These are phyloP conservation scores for Fusarium beomiforme DNA, from an alignment of 2,329 filamentous ascomycete species.

Conservation along the genomic window DNA sequence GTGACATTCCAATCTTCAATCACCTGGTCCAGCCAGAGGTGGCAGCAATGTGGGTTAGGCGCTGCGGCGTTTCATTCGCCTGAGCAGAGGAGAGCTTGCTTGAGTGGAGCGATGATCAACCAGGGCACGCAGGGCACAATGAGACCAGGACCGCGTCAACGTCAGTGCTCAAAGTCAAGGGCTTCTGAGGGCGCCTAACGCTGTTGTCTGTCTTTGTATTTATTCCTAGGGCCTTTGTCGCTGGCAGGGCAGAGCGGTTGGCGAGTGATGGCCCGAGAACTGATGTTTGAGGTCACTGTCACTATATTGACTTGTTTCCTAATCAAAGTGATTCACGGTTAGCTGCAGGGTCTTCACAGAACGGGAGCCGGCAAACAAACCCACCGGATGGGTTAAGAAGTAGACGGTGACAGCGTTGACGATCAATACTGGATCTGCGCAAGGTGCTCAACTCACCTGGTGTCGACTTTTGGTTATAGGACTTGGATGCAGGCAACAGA, in stretches of 20 bases:
- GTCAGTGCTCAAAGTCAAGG: conserved; percentile 39
- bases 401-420: conserved; percentile 30
- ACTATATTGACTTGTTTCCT: conserved; percentile 17
- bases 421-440: conserved; percentile 30
- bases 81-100: conserved; percentile 40
- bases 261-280: conserved; percentile 12
- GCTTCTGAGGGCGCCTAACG: conserved; percentile 28
- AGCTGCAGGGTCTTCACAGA: conserved; percentile 38
- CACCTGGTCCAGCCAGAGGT: conserved; percentile 43
- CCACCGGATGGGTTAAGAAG: conserved; percentile 11
- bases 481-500: conserved; percentile 13
- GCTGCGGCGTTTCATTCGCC: conserved; percentile 49
- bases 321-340: conserved; percentile 23
- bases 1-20: conserved; percentile 45
- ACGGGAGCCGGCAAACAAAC: conserved; percentile 36
- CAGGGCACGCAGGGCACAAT: conserved; percentile 42
- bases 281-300: conserved; percentile 6
- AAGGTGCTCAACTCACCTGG: conserved; percentile 4
- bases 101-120: conserved; percentile 46
- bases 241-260: conserved; percentile 28
- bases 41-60: conserved; percentile 45
- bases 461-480: conserved; percentile 12
- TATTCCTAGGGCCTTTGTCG: conserved; percentile 24
- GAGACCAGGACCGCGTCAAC: conserved; percentile 27
- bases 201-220: conserved; percentile 3